Evolutionary conservation across 768 basidiomycete genomes (phyloP).

Genomic region (Dacryopinax primogenitus): DNA sequence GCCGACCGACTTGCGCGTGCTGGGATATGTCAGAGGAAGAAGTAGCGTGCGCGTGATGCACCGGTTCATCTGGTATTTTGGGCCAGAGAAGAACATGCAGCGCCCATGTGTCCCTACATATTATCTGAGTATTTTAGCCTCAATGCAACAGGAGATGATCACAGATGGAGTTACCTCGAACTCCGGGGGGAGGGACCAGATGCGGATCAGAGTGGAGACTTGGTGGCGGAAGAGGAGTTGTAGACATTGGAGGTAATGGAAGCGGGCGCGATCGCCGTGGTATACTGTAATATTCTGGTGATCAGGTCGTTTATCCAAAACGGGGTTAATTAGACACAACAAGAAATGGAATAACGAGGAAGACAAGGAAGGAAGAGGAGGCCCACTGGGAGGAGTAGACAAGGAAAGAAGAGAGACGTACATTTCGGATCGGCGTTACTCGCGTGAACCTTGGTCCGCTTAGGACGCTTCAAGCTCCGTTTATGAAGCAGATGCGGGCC

Average conservation of each 20-base stretch:
- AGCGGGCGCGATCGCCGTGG: conserved; percentile 64
- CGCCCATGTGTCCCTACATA: conserved; percentile 74
- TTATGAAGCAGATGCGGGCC: conserved; percentile 53
- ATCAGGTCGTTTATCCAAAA: not conserved
- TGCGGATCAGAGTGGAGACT: conserved; percentile 40
- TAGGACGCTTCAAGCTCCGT: conserved; percentile 46
- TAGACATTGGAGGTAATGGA: conserved; percentile 69
- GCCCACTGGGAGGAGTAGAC: not conserved
- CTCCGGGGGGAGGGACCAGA: conserved; percentile 65
- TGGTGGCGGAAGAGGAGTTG: conserved; percentile 74
- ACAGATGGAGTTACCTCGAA: conserved; percentile 48
- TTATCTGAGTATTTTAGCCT: conserved; percentile 32
- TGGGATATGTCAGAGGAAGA: not conserved
- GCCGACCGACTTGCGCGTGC: not conserved
- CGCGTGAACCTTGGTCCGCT: conserved; percentile 39
- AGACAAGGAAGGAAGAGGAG: not conserved
- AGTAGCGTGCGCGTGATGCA: conserved; percentile 4
- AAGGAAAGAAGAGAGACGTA: conserved; percentile 24
- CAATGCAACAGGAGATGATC: conserved; percentile 6
- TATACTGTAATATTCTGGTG: conserved; percentile 48
- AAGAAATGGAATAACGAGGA: not conserved
- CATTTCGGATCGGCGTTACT: conserved; percentile 51
- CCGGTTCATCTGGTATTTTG: conserved; percentile 43
- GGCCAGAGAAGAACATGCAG: conserved; percentile 54
- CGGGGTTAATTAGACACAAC: no score